phyloP scores from a whole-genome alignment of 306 rosid species.

The Quercus aquifolioides region DNA sequence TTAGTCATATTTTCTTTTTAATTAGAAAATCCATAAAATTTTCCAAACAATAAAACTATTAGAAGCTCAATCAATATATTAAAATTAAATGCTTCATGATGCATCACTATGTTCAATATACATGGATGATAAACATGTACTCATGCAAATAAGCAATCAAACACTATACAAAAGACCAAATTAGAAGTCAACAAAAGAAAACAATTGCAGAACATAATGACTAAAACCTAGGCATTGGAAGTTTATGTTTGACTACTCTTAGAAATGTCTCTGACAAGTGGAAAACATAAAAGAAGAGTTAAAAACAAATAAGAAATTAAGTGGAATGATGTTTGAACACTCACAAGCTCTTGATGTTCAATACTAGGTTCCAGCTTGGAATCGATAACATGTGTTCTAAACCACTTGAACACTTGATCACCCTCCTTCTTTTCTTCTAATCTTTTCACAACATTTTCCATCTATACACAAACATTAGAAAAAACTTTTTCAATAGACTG shows the following conservation, averaged over 20 bases:
- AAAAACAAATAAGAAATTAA: conserved; percentile 14
- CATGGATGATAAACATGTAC: too few species aligned
- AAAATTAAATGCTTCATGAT: too few species aligned
- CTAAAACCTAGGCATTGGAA: background rate
- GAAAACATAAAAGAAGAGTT: conserved; percentile 14
- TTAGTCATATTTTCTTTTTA: too few species aligned
- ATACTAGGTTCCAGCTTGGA: conserved; percentile 72
- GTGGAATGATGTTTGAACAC: conserved; percentile 34
- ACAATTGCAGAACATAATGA: too few species aligned
- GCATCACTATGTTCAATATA: too few species aligned
- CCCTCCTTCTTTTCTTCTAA: conserved; percentile 48
- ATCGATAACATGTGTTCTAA: conserved; percentile 64
- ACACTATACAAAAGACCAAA: background rate
- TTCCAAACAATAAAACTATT: too few species aligned
- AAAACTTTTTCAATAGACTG: conserved; percentile 1
- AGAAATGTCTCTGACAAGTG: background rate
- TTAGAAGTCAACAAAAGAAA: background rate
- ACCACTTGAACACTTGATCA: conserved; percentile 64
- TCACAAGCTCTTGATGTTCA: conserved; percentile 88
- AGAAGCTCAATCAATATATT: too few species aligned
- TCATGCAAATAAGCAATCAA: background rate
- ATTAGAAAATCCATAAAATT: too few species aligned
- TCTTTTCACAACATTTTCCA: conserved; percentile 60
- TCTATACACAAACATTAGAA: conserved; percentile 44
- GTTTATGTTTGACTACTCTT: background rate